These are phyloP conservation scores for Citrullus amarus DNA, from an alignment of 306 rosid genomes.

Conservation along the genomic window DNA sequence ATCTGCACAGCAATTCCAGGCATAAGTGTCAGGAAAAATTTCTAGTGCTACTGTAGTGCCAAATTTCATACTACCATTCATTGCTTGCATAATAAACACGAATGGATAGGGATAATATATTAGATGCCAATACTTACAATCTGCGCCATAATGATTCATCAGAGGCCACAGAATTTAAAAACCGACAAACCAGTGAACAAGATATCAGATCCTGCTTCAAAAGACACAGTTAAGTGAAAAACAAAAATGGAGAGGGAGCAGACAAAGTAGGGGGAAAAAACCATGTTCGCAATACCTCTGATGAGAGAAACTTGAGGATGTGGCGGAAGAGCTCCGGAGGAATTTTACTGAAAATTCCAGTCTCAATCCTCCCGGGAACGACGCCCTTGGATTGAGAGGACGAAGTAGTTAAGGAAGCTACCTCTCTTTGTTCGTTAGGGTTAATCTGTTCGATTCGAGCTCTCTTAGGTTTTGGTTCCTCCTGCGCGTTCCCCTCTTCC, in stretches of 20 bases:
- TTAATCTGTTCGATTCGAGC: slow-evolving; percentile 19
- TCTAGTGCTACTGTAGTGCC: too few species aligned
- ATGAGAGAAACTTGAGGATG: slow-evolving; percentile 81
- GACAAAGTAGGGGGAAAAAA: background rate
- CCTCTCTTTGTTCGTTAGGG: slow-evolving; percentile 9
- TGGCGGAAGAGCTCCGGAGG: slow-evolving; percentile 76
- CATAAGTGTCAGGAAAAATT: background rate
- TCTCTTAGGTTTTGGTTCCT: slow-evolving; percentile 47
- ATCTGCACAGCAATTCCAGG: slow-evolving; percentile 27
- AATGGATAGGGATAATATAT: background rate
- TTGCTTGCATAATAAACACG: background rate
- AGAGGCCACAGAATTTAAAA: slow-evolving; percentile 68
- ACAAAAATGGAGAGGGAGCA: background rate
- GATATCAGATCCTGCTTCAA: slow-evolving; percentile 57
- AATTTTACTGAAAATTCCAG: slow-evolving; percentile 54
- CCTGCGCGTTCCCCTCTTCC: slow-evolving; percentile 40
- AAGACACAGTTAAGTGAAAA: background rate
- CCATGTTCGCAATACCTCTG: slow-evolving; percentile 35
- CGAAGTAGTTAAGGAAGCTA: slow-evolving; percentile 11
- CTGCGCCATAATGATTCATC: slow-evolving; percentile 95
- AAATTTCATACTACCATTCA: too few species aligned
- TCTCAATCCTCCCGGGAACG: slow-evolving; percentile 40
- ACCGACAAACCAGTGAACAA: slow-evolving; percentile 69
- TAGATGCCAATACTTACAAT: slow-evolving; percentile 39
- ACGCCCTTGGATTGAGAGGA: slow-evolving; percentile 11